Evolutionary conservation across 129 eudicot genomes (phyloP).

Genomic region (Sambucus nigra): DNA sequence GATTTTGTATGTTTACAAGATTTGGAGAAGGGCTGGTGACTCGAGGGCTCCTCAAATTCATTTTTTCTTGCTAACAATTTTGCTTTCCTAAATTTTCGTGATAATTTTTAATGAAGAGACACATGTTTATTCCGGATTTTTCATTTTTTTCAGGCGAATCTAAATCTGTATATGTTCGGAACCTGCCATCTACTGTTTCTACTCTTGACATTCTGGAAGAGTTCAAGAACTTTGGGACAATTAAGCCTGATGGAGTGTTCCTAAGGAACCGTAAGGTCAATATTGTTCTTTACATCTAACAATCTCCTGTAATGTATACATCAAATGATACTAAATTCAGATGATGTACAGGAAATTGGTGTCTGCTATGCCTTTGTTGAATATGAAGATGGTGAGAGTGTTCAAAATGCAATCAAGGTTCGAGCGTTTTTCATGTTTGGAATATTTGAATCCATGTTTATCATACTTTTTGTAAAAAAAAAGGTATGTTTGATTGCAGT

Average conservation of each 20-base stretch:
- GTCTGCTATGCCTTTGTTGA: constrained; percentile 90
- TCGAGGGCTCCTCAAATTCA: background rate
- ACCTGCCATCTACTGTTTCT: constrained; percentile 62
- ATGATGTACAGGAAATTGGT: constrained; percentile 63
- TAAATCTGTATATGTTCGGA: constrained; percentile 77
- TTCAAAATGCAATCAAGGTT: constrained; percentile 72
- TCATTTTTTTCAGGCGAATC: constrained; percentile 45
- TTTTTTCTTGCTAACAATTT: background rate
- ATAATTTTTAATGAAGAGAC: background rate
- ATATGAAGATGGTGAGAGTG: constrained; percentile 79
- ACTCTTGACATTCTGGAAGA: constrained; percentile 51
- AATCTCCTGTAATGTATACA: background rate
- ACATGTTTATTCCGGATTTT: background rate
- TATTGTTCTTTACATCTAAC: background rate
- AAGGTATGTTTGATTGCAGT: too few species aligned
- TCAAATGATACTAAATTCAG: constrained; percentile 7
- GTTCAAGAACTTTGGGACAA: constrained; percentile 65
- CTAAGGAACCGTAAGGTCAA: constrained; percentile 68
- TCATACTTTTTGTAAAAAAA: too few species aligned
- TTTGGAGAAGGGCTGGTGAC: too few species aligned
- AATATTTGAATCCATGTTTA: background rate
- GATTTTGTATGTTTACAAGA: background rate
- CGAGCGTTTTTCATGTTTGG: constrained; percentile 7
- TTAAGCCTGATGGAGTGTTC: constrained; percentile 72
- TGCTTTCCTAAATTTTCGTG: background rate